Base-by-base conservation (phyloP, 768 basidiomycete species). In the Russula earlei region DNA sequence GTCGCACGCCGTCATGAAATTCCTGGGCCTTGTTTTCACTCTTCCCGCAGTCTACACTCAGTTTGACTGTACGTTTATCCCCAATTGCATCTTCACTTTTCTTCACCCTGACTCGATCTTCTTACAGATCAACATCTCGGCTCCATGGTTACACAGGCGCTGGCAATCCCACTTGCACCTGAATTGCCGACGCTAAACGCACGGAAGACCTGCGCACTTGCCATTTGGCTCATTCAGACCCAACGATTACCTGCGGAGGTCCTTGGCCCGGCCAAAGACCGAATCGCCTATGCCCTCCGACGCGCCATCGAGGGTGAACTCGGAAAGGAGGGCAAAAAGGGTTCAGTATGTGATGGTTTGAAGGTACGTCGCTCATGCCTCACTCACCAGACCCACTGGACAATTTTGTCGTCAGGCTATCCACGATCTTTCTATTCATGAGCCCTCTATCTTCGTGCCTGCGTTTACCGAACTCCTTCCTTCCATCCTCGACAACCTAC, bases 291-390 rank as follows among this genome's bases (percentile, higher is more conserved):
- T 55, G 85, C 86, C 3, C 66, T 91, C n/a, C 77, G n/a, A 49
- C 81, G 89, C 43, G 89, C 84, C 24, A 77, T n/a, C n/a, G 85
- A 87, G 52, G 90, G 90, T 6, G 85, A 91, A 59, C 77, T 91
- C 14, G 90, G 90, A 5, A 88, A 87, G 66, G 90, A 92, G 67
- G 90, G 90, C 10, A 91, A 91, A 74, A 91, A 89, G 64, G 90
- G 90, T 0, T 81, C 89, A 4, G 77, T 76, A 2, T 84, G 77
- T 33, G 89, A 92, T 67, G 87, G 85, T 20, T 75, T 91, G 43
- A 87, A 83, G n/a, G 89, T 84, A 65, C 46, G 36, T 44, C 11
- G 2, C 42, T 5, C 49, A 17, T 27, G 19, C 53, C 9, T 49
- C 54, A 48, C 42, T 40, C 36, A 4, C 22, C 10, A 5, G 20